Conservation (phyloP, 331 rosid genomes). For the Cydonia oblonga region DNA sequence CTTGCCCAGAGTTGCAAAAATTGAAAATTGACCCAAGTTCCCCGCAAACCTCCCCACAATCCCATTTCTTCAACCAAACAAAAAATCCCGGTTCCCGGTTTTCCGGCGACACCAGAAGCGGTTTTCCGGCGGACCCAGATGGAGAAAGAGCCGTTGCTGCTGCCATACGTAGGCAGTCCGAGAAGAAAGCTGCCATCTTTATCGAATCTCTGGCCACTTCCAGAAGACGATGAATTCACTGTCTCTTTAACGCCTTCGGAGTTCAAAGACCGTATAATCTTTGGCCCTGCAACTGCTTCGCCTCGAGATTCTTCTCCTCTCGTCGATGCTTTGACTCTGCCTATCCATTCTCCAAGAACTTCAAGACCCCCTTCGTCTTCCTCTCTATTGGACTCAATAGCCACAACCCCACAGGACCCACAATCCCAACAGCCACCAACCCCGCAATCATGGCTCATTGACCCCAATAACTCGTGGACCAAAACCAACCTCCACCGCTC, state of each 20-base stretch:
- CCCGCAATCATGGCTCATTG: conserved; percentile 35
- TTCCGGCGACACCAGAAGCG: background rate
- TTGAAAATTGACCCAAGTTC: background rate
- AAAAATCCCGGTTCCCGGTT: background rate
- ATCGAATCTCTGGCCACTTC: conserved; percentile 32
- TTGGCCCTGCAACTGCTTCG: conserved; percentile 55
- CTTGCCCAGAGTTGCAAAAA: conserved; percentile 31
- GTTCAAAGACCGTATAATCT: conserved; percentile 75
- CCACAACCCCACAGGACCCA: conserved; percentile 14
- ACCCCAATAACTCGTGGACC: conserved; percentile 41
- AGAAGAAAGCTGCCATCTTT: conserved; percentile 12
- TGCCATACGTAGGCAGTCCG: conserved; percentile 47
- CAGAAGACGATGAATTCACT: conserved; percentile 51
- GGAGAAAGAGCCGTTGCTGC: conserved; percentile 88
- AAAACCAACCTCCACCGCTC: conserved; percentile 70
- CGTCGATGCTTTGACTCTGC: conserved; percentile 55
- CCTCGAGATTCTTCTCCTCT: conserved; percentile 37
- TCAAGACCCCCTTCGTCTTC: conserved; percentile 9
- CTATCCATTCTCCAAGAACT: conserved; percentile 29
- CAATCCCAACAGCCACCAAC: conserved; percentile 13
- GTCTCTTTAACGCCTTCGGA: conserved; percentile 48
- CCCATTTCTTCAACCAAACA: background rate
- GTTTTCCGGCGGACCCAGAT: conserved; percentile 15
- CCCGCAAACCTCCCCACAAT: background rate
- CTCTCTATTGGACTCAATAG: background rate